Evolutionary conservation across 352 stramenopile species (phyloP).

Genomic region (Pythium volutum): DNA sequence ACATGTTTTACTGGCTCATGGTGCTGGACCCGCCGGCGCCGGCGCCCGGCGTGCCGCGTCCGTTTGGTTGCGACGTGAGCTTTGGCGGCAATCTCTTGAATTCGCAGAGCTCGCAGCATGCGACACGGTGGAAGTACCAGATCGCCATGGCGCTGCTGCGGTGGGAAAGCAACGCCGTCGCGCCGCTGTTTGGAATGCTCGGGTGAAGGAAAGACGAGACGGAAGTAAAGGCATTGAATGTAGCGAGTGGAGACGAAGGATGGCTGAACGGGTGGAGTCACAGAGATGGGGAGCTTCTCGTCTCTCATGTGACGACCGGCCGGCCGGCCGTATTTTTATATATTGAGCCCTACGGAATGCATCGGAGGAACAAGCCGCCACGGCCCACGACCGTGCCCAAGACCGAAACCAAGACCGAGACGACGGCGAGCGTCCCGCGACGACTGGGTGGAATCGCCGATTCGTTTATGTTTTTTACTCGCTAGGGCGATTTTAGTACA

Average conservation of each 20-base stretch:
- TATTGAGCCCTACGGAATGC: conserved; percentile 7
- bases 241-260: not conserved
- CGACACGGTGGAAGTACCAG: conserved; percentile 77
- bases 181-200: conserved; percentile 64
- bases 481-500: not conserved
- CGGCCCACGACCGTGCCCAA: not conserved
- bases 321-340: conserved; percentile 11
- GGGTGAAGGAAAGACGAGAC: conserved; percentile 37
- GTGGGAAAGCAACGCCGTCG: conserved; percentile 78
- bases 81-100: conserved; percentile 74
- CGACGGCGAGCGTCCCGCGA: too few species aligned
- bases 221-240: too few species aligned
- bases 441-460: too few species aligned
- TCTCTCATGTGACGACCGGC: not conserved
- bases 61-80: conserved; percentile 48
- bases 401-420: too few species aligned
- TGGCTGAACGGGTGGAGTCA: not conserved
- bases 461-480: too few species aligned
- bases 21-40: conserved; percentile 39
- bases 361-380: not conserved
- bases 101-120: conserved; percentile 53
- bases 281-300: not conserved
- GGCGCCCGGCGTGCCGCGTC: conserved; percentile 6
- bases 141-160: conserved; percentile 73
- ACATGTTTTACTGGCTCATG: conserved; percentile 81